phyloP scores from a whole-genome alignment of 1,284 basidiomycete genomes.

The Schizopora paradoxa region DNA sequence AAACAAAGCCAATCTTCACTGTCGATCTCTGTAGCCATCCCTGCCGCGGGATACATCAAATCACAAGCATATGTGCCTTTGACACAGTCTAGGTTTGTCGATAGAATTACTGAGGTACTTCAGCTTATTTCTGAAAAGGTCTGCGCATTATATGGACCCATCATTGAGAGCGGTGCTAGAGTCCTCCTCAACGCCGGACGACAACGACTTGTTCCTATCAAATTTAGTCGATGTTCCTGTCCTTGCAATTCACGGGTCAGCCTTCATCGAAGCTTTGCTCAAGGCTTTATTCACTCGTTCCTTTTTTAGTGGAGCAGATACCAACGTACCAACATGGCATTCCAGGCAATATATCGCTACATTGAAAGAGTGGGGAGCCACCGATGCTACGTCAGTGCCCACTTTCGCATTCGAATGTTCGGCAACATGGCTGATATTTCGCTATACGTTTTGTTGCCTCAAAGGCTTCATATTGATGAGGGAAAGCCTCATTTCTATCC shows the following conservation, averaged over 20 bases:
- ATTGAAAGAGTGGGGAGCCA: conserved; percentile 51
- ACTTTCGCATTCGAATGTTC: too few species aligned
- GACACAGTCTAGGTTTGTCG: conserved; percentile 49
- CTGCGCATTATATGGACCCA: conserved; percentile 77
- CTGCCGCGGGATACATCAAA: conserved; percentile 76
- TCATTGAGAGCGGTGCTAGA: conserved; percentile 64
- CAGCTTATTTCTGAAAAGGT: conserved; percentile 31
- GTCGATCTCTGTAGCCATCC: too few species aligned
- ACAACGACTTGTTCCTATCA: conserved; percentile 80
- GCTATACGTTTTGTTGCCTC: neutral
- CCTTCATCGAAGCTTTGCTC: conserved; percentile 8
- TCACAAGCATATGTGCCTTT: conserved; percentile 81
- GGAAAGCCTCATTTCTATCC: conserved; percentile 68
- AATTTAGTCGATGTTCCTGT: conserved; percentile 67
- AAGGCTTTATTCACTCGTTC: conserved; percentile 2
- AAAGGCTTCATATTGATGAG: conserved; percentile 61
- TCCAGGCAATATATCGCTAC: conserved; percentile 56
- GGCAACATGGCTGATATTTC: neutral
- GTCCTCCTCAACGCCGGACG: conserved; percentile 70
- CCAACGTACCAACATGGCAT: conserved; percentile 81
- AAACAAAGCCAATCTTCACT: conserved; percentile 12
- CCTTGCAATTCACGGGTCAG: conserved; percentile 74
- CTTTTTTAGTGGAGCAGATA: conserved; percentile 55
- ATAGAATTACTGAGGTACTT: neutral
- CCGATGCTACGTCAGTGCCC: too few species aligned